Conservation (phyloP, 2,329 filamentous ascomycete species). For the Botrytis paeoniae region DNA sequence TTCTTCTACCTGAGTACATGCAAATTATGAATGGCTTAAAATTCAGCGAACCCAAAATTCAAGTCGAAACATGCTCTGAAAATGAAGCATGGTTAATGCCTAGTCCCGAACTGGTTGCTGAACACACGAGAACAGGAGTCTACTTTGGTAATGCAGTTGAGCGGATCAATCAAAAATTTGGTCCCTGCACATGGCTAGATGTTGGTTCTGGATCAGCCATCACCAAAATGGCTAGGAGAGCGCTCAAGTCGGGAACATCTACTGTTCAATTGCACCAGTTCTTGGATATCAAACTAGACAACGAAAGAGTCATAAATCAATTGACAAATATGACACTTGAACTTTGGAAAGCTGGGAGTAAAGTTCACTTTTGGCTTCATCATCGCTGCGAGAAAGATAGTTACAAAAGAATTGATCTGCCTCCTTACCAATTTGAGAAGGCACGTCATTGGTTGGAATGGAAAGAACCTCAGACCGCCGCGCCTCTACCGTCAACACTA, state of each 20-base stretch:
- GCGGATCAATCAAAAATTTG: not conserved
- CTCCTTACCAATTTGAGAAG: slow-evolving; percentile 7
- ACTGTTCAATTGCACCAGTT: not conserved
- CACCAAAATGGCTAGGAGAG: not conserved
- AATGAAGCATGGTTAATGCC: not conserved
- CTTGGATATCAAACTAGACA: not conserved
- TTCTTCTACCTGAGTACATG: not conserved
- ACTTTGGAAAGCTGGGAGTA: not conserved
- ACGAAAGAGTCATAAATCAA: not conserved
- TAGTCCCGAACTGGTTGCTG: not conserved
- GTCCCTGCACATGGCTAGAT: not conserved
- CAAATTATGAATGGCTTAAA: not conserved
- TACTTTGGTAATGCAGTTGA: not conserved
- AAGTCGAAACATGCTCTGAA: not conserved
- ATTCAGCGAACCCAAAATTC: not conserved
- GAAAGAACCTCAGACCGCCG: not conserved
- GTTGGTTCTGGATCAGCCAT: not conserved
- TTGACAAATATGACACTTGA: not conserved
- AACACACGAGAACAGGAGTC: not conserved
- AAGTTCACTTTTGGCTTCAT: not conserved
- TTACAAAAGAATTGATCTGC: slow-evolving; percentile 23
- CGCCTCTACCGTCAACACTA: not conserved
- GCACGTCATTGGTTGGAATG: slow-evolving; percentile 1
- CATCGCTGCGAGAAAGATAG: slow-evolving; percentile 13
- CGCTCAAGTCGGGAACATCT: not conserved